phyloP scores from a whole-genome alignment of 2,329 filamentous ascomycete genomes.

The Sclerotinia trifoliorum region DNA sequence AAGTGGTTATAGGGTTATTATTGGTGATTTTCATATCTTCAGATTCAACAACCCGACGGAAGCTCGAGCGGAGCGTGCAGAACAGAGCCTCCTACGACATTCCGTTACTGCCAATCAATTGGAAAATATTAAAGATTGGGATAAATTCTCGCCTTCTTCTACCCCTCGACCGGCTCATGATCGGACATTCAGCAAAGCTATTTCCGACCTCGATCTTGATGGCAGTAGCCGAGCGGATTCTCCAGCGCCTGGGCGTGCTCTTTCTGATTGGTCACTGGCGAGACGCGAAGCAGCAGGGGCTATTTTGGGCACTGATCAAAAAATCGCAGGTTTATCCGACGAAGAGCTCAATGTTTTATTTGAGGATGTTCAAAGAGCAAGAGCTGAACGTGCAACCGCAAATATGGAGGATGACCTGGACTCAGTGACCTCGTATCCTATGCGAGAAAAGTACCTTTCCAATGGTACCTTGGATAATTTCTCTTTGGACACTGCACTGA shows the following conservation, averaged over 20 bases:
- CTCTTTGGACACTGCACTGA: conserved; percentile 89
- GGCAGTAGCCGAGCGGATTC: conserved; percentile 73
- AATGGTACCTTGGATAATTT: conserved; percentile 95
- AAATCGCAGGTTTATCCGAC: conserved; percentile 84
- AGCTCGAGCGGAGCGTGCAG: conserved; percentile 85
- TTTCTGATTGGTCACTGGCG: conserved; percentile 92
- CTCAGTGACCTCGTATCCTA: conserved; percentile 80
- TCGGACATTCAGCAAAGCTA: conserved; percentile 72
- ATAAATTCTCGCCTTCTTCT: conserved; percentile 62
- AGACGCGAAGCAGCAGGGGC: conserved; percentile 89
- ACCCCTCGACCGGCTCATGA: conserved; percentile 68
- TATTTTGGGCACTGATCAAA: conserved; percentile 86
- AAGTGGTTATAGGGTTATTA: conserved; percentile 90
- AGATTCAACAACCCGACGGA: conserved; percentile 98
- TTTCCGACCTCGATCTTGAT: conserved; percentile 71
- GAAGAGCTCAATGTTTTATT: conserved; percentile 92
- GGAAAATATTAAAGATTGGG: conserved; percentile 51
- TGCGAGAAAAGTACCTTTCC: conserved; percentile 93
- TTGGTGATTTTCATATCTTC: conserved; percentile 98
- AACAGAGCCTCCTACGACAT: conserved; percentile 83
- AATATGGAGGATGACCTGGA: conserved; percentile 89
- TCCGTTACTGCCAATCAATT: conserved; percentile 66
- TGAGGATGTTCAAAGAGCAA: conserved; percentile 86
- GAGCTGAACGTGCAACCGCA: conserved; percentile 72
- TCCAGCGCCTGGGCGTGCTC: conserved; percentile 66